Evolutionary conservation across 176 grass and related monocot genomes (phyloP).

Genomic region (Elymus sibiricus): DNA sequence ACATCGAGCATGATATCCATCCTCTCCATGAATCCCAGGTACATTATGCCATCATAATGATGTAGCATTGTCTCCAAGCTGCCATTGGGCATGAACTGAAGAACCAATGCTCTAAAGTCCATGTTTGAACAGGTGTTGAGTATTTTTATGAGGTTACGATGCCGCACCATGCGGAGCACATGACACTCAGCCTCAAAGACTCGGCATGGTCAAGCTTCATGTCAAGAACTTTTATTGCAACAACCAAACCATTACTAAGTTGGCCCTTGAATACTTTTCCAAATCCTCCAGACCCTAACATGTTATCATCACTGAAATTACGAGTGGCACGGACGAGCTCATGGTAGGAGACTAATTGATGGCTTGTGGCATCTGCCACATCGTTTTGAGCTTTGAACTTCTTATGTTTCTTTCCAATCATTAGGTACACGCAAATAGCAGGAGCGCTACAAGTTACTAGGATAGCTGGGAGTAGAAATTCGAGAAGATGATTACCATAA

Average conservation of each 20-base stretch:
- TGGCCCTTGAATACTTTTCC: background rate
- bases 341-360: background rate
- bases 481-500: background rate
- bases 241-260: background rate
- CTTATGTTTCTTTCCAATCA: background rate
- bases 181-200: background rate
- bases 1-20: background rate
- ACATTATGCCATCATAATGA: background rate
- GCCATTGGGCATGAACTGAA: background rate
- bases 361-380: background rate
- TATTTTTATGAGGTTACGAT: conserved; percentile 1
- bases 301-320: background rate
- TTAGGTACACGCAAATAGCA: background rate
- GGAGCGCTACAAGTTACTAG: background rate
- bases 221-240: background rate
- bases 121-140: background rate
- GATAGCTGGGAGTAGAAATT: background rate
- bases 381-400: background rate
- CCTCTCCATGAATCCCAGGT: background rate
- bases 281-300: background rate
- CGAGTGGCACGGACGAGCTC: background rate
- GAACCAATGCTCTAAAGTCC: background rate
- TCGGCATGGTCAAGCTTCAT: background rate
- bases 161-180: background rate
- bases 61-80: background rate